phyloP scores from a whole-genome alignment of 2,329 filamentous ascomycete species.

The Xylariales sp. region DNA sequence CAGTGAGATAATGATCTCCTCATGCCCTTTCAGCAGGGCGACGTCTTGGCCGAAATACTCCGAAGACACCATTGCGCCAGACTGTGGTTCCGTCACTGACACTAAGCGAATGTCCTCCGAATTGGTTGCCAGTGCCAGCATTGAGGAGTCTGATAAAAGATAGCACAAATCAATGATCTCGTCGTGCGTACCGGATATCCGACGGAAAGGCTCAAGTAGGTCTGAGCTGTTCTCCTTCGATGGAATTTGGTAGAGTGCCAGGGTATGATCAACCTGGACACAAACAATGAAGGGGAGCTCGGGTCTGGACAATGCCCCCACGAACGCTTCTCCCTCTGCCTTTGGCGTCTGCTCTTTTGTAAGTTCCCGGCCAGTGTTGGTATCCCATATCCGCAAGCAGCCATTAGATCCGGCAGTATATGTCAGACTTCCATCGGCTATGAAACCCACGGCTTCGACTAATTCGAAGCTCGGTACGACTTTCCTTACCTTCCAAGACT shows the following conservation, averaged over 20 bases:
- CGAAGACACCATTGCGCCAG: constrained; percentile 27
- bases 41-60: constrained; percentile 87
- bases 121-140: constrained; percentile 89
- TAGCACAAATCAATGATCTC: constrained; percentile 95
- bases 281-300: constrained; percentile 69
- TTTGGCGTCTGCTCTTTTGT: constrained; percentile 65
- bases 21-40: constrained; percentile 79
- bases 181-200: constrained; percentile 94
- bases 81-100: constrained; percentile 52
- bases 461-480: constrained; percentile 82
- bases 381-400: constrained; percentile 77
- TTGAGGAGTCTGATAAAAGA: constrained; percentile 71
- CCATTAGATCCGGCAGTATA: constrained; percentile 85
- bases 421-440: constrained; percentile 64
- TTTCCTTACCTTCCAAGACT: constrained; percentile 75
- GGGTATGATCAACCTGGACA: constrained; percentile 83
- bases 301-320: constrained; percentile 64
- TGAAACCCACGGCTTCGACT: constrained; percentile 78
- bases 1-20: constrained; percentile 92
- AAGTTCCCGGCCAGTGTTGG: constrained; percentile 70
- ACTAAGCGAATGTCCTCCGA: constrained; percentile 89
- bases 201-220: constrained; percentile 54
- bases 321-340: constrained; percentile 61
- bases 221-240: constrained; percentile 33
- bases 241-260: constrained; percentile 63